Base-by-base conservation (phyloP, 2,329 filamentous ascomycete genomes). In the Madurella fahalii region DNA sequence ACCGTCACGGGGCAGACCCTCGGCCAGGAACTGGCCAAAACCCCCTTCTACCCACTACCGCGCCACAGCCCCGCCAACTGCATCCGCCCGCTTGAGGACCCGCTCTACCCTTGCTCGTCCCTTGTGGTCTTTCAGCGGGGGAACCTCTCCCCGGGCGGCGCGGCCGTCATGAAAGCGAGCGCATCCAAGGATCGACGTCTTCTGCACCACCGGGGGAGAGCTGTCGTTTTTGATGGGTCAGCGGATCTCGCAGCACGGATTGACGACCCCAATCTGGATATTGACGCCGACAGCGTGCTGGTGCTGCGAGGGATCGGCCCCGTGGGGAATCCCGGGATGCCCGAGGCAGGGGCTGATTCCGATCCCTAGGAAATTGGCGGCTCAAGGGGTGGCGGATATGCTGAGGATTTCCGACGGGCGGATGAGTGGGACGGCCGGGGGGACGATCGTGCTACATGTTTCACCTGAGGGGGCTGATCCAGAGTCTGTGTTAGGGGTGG, bases 291-390 rank as follows among this genome's bases (percentile, higher is more conserved):
- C 40, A 76, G 74, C 43, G 90, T 96, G 9, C 77, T 96, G 0
- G 84, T 96, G 4, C 84, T 96, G 25, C 85, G 91, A 59, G 92
- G 91, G 58, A 93, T 96, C 65, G 92, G 92, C 0, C 92, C 91
- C 0, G 89, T 94, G 50, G 91, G 91, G 17, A 90, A 90, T 2
- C 92, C 92, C 0, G 92, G 92, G 12, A 96, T 96, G 92, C 92
- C 91, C 1, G 92, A 96, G 70, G 90, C 94, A 53, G 79, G 79
- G 79, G 0, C 67, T 81, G 25, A 73, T 82, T 1, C 79, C 79
- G 0, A 81, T 82, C 20, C 84, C 95, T 15, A 88, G 92, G 66
- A 90, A 92, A 48, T 84, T 86, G 31, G 90, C 88, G 0, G 84
- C 86, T 0, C 84, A 84, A 1, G 87, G 87, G 9, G 79, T 96